Conservation (phyloP, 805 yeast genomes). For the Candida chauliodis region DNA sequence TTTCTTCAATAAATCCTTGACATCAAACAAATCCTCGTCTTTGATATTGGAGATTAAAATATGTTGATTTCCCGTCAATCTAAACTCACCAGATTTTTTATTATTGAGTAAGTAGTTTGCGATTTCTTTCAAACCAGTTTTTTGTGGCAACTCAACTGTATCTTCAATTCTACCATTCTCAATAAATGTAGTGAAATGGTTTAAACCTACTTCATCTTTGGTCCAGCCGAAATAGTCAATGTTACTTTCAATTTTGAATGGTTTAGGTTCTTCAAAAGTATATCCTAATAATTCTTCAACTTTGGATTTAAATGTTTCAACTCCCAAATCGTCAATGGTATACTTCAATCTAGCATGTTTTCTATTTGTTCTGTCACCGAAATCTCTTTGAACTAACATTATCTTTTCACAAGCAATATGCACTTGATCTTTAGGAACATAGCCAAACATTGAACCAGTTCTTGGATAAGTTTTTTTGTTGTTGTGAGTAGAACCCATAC, state of each 20-base stretch:
- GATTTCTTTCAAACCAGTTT: conserved; percentile 76
- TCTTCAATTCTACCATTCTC: conserved; percentile 97
- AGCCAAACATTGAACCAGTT: conserved; percentile 87
- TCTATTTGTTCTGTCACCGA: conserved; percentile 93
- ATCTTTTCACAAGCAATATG: conserved; percentile 82
- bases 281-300: conserved; percentile 83
- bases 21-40: conserved; percentile 59
- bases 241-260: conserved; percentile 79
- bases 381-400: conserved; percentile 90
- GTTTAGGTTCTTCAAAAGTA: conserved; percentile 64
- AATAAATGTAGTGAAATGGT: conserved; percentile 90
- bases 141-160: conserved; percentile 85
- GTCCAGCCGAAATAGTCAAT: conserved; percentile 94
- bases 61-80: conserved; percentile 96
- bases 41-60: conserved; percentile 69
- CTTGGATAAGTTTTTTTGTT: conserved; percentile 96
- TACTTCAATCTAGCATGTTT: conserved; percentile 97
- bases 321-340: conserved; percentile 92
- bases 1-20: conserved; percentile 63
- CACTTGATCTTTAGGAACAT: conserved; percentile 61
- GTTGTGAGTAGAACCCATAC: conserved; percentile 98
- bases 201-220: conserved; percentile 74
- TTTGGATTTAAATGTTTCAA: conserved; percentile 71
- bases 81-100: conserved; percentile 71
- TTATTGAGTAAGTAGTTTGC: conserved; percentile 63